Percentiles rank a stretch among this genome's conserved stretches.
Evolutionary conservation across 2,329 filamentous ascomycete genomes (phyloP).

Genomic region (Apiospora arundinis): DNA sequence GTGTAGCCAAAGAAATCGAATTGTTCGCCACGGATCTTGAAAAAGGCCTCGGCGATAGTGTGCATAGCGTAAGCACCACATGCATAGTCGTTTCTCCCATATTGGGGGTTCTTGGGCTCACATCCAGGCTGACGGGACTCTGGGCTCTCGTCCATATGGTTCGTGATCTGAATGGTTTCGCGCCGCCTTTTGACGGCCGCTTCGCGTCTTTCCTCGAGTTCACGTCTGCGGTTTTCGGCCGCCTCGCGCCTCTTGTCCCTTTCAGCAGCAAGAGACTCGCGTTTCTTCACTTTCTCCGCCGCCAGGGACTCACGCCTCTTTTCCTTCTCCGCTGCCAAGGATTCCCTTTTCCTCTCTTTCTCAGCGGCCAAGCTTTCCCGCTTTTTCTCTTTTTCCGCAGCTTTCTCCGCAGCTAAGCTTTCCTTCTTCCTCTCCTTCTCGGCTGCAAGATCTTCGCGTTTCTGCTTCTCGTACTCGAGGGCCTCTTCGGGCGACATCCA

Average conservation of each 20-base stretch:
- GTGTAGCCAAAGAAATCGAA: constrained; percentile 41
- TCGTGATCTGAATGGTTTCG: constrained; percentile 21
- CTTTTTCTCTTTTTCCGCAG: constrained; percentile 20
- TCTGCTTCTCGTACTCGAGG: constrained; percentile 49
- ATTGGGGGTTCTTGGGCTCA: constrained; percentile 38
- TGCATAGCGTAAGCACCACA: constrained; percentile 41
- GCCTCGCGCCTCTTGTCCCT: constrained; percentile 19
- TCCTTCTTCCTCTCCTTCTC: constrained; percentile 32
- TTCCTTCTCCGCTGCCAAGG: constrained; percentile 29
- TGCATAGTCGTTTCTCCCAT: constrained; percentile 41
- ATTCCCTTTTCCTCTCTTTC: constrained; percentile 33
- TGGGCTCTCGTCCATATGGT: constrained; percentile 1
- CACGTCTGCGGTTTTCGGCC: neutral
- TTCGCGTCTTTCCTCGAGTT: constrained; percentile 23
- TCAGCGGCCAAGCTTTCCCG: constrained; percentile 16
- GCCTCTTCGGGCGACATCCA: constrained; percentile 60
- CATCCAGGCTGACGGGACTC: neutral
- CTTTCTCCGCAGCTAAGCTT: constrained; percentile 26
- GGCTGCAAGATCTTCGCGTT: constrained; percentile 39
- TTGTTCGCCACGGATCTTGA: constrained; percentile 38
- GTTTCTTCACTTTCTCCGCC: constrained; percentile 24
- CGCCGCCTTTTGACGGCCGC: constrained; percentile 20
- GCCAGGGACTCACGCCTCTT: constrained; percentile 33
- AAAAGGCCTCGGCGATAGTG: constrained; percentile 41
- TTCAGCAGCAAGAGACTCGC: constrained; percentile 8